These are phyloP conservation scores for Auriculariales sp. DNA, from an alignment of 768 basidiomycete species.

Conservation along the genomic window DNA sequence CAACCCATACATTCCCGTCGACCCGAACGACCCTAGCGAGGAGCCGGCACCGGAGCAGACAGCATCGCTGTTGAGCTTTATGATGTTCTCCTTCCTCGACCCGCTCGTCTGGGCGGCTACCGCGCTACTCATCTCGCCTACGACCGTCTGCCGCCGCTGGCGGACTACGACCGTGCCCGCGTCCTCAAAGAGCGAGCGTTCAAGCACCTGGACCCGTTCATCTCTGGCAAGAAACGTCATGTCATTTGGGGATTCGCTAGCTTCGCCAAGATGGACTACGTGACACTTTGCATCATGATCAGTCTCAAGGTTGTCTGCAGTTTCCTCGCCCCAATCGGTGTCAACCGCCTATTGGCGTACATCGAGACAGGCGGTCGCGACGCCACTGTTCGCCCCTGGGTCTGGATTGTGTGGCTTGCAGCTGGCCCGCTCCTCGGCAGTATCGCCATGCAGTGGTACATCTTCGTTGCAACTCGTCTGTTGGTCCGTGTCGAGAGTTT, in stretches of 20 bases:
- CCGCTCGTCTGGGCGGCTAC: constrained; percentile 23
- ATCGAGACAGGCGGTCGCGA: constrained; percentile 22
- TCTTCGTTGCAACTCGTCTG: constrained; percentile 27
- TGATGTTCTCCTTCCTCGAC: constrained; percentile 43
- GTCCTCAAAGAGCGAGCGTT: background rate
- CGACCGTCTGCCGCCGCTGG: constrained; percentile 27
- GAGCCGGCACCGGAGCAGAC: constrained; percentile 33
- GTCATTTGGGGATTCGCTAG: constrained; percentile 14
- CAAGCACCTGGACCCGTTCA: constrained; percentile 11
- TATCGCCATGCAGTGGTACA: constrained; percentile 26
- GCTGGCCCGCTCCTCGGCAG: constrained; percentile 20
- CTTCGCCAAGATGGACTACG: constrained; percentile 13
- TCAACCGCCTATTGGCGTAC: constrained; percentile 26
- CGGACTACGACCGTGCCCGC: constrained; percentile 22
- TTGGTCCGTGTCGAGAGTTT: constrained; percentile 37
- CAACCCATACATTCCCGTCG: constrained; percentile 40
- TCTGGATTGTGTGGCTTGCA: constrained; percentile 27
- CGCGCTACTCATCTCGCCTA: constrained; percentile 27
- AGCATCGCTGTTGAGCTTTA: constrained; percentile 27
- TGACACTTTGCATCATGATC: constrained; percentile 9
- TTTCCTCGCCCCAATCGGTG: constrained; percentile 21
- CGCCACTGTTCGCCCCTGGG: constrained; percentile 28
- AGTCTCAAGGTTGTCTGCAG: constrained; percentile 13
- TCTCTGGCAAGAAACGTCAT: constrained; percentile 16
- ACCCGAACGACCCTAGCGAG: constrained; percentile 28